Base-by-base conservation (phyloP, 192 early-diverging fungal genomes). In the Fimicolochytrium jonesii region DNA sequence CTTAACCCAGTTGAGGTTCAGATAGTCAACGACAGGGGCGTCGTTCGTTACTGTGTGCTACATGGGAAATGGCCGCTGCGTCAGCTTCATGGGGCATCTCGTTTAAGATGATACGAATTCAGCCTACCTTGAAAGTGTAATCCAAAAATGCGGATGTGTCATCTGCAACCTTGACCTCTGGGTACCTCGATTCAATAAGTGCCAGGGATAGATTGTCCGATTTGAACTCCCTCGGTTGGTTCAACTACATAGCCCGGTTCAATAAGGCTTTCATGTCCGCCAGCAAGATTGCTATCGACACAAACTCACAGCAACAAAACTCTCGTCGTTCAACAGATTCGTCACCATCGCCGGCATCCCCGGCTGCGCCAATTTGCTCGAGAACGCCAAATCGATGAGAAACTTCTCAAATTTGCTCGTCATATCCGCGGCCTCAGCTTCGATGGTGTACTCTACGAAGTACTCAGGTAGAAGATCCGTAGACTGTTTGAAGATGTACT, bases 271-370 rank as follows among this genome's bases (percentile, higher is more conserved):
- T 41, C n/a, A 11, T n/a, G 37, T 41, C 37, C 37, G n/a, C 9
- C 9, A 41, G n/a, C n/a, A 41, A 41, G n/a, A n/a, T 9, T 9
- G 37, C n/a, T 41, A 41, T n/a, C 37, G 9, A 41, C 18, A 7
- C 9, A 50, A 22, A 50, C n/a, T 9, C 20, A 50, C 10, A 22
- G 26, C n/a, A 50, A 50, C 48, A 50, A 50, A 11, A 9, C 10
- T 15, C 13, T 61, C 49, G 4, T 51, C 22, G 31, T 37, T 61
- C 29, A 51, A 52, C 17, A 48, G 31, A 4, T 81, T 75, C 15
- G 63, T 55, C 3, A 81, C 73, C 41, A 81, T 73, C 2, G 53
- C 30, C 2, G 79, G 79, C 79, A 81, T 81, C 37, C 76, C 74
- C 41, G 79, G 61, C 35, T 73, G 73, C 22, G 71, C 65, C 43